These are phyloP conservation scores for Phyllosticta citribraziliensis DNA, from an alignment of 2,329 filamentous ascomycete species.

Conservation along the genomic window DNA sequence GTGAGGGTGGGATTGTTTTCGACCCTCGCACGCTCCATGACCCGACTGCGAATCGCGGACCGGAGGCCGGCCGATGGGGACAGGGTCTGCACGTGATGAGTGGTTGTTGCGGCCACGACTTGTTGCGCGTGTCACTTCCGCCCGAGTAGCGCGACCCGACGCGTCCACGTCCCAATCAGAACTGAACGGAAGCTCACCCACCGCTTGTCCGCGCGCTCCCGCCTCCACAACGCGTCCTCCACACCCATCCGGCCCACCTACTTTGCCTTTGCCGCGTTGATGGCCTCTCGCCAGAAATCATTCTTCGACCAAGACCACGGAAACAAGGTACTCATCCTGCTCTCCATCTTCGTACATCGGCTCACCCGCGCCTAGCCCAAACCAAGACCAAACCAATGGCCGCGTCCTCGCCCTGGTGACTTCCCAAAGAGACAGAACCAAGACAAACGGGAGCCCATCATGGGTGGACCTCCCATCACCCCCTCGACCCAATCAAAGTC, in stretches of 20 bases:
- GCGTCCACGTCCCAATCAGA: not conserved
- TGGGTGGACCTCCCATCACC: constrained; percentile 32
- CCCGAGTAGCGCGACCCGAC: not conserved
- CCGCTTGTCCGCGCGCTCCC: not conserved
- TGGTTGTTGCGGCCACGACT: not conserved
- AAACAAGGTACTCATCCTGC: not conserved
- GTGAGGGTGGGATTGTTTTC: not conserved
- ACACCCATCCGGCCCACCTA: not conserved
- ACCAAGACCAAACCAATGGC: constrained; percentile 19
- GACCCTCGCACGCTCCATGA: not conserved
- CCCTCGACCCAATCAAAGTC: constrained; percentile 44
- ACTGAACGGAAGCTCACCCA: not conserved
- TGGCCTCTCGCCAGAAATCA: constrained; percentile 40
- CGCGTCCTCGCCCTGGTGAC: constrained; percentile 21
- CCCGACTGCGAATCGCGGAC: not conserved
- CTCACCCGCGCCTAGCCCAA: not conserved
- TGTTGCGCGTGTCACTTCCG: not conserved
- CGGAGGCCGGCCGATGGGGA: not conserved
- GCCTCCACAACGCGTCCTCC: constrained; percentile 9
- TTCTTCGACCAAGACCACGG: constrained; percentile 41
- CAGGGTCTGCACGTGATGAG: not conserved
- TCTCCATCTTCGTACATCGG: not conserved
- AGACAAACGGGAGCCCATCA: constrained; percentile 14
- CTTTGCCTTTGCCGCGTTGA: constrained; percentile 16
- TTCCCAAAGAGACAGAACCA: constrained; percentile 16